These are phyloP conservation scores for Ustilago trichophora DNA, from an alignment of 1,284 basidiomycete species.

Conservation along the genomic window DNA sequence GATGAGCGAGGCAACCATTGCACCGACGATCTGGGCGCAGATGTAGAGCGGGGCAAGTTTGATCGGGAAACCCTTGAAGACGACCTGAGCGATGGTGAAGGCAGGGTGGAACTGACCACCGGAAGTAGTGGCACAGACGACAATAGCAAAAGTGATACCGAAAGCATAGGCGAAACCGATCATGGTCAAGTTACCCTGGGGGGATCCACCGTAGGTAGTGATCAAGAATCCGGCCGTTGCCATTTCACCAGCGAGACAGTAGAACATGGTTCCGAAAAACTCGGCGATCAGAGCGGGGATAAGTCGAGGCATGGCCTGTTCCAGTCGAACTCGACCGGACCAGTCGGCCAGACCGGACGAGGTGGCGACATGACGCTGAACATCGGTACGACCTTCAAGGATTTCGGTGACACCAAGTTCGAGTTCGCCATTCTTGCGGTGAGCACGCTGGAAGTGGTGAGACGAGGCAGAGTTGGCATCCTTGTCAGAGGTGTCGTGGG, in stretches of 20 bases:
- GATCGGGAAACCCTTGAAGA: constrained; percentile 59
- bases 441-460: constrained; percentile 48
- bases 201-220: constrained; percentile 31
- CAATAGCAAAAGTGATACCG: constrained; percentile 53
- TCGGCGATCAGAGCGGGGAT: constrained; percentile 35
- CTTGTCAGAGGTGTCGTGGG: constrained; percentile 33
- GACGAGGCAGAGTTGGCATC: constrained; percentile 15
- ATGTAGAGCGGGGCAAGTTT: constrained; percentile 54
- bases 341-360: constrained; percentile 32
- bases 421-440: constrained; percentile 40
- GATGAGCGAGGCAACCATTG: constrained; percentile 47
- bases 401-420: constrained; percentile 54
- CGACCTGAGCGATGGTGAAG: constrained; percentile 52
- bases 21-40: constrained; percentile 47
- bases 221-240: constrained; percentile 47
- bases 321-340: constrained; percentile 27
- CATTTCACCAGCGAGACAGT: constrained; percentile 51
- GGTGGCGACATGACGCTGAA: constrained; percentile 27
- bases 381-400: constrained; percentile 44
- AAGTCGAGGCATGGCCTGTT: constrained; percentile 24
- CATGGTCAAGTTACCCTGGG: constrained; percentile 48
- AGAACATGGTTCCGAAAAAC: constrained; percentile 39
- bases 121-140: constrained; percentile 49
- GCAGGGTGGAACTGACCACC: constrained; percentile 56
- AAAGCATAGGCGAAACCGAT: constrained; percentile 56